These are phyloP conservation scores for Marchantia polymorpha DNA, from an alignment of 225 moss, liverwort and hornwort species.

Conservation along the genomic window DNA sequence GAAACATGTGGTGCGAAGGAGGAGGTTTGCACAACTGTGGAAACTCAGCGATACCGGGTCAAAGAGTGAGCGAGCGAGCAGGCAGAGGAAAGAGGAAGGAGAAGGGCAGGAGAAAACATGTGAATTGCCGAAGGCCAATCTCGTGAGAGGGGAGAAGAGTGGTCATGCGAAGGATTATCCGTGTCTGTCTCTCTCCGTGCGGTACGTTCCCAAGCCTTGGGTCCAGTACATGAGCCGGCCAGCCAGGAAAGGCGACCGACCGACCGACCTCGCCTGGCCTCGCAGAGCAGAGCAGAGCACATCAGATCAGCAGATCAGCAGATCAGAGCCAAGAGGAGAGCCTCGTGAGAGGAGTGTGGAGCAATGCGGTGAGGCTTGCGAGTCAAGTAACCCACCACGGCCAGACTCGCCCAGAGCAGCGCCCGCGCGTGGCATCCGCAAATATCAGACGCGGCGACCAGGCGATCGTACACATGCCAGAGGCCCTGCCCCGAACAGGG, in stretches of 20 bases:
- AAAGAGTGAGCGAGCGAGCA: no score
- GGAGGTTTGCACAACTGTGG: no score
- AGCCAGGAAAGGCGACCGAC: not conserved
- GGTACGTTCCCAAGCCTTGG: not conserved
- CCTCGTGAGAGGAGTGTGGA: not conserved
- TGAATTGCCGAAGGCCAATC: not conserved
- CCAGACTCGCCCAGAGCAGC: not conserved
- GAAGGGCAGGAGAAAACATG: slow-evolving; percentile 8
- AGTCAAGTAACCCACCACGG: not conserved
- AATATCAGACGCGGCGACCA: not conserved
- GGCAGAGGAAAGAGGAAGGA: no score
- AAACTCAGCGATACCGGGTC: not conserved
- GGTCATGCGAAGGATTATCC: not conserved
- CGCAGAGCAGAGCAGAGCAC: not conserved
- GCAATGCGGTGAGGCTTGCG: not conserved
- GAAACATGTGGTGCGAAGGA: no score
- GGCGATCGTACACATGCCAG: not conserved
- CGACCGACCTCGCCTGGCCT: no score
- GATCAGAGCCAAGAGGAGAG: not conserved
- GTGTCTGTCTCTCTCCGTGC: not conserved
- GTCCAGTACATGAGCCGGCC: not conserved
- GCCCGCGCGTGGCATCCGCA: not conserved
- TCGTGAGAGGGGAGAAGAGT: not conserved
- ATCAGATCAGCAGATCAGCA: no score
- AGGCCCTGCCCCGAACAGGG: no score